Evolutionary conservation across 1,284 basidiomycete genomes (phyloP), one percentile per base, ranked within the genome.

Genomic region (Irpex sp.): DNA sequence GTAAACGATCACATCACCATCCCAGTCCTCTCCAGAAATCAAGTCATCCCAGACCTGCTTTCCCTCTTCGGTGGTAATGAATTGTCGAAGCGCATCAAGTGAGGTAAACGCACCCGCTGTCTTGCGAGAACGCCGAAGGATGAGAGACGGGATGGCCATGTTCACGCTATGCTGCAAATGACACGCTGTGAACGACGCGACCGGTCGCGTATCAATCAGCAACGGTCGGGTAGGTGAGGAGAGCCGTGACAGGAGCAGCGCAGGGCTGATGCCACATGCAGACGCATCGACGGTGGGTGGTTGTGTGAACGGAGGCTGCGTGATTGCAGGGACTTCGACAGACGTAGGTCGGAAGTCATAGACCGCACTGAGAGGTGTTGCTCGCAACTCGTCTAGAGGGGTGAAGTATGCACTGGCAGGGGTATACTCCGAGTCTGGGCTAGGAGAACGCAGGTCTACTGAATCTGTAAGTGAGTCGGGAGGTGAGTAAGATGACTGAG

Each of bases 141-240:
- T 92, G 69, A 95, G 84, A 26, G 91, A 89, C 0, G 93, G 93
- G 61, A 95, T 91, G 46, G 90, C 88, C 61, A 95, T 80, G 75
- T 93, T 93, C 65, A 93, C 84, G 70, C 89, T 89, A 67, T 85
- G 78, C 53, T 78, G 74, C 56, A 95, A 75, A 73, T 88, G 91
- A 59, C 79, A 82, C 1, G 83, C 76, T 37, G 87, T 77, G 74
- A 87, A 93, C 13, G 85, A 78, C 4, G 83, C 80, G 17, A 87
- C 80, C 1, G 90, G 85, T 1, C 93, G 86, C 37, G 90, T 92
- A 76, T 96, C 93, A 71, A 95, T 82, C 63, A 95, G 75, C 31
- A 95, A 77, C 15, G 90, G 90, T 5, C 81, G 82, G 39, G 73
- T 79, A n/a, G 77, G 71, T 21, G 79, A 73, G 56, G 75, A 74